Base-by-base conservation (phyloP, 2,329 filamentous ascomycete species). In the Clonostachys sp. region DNA sequence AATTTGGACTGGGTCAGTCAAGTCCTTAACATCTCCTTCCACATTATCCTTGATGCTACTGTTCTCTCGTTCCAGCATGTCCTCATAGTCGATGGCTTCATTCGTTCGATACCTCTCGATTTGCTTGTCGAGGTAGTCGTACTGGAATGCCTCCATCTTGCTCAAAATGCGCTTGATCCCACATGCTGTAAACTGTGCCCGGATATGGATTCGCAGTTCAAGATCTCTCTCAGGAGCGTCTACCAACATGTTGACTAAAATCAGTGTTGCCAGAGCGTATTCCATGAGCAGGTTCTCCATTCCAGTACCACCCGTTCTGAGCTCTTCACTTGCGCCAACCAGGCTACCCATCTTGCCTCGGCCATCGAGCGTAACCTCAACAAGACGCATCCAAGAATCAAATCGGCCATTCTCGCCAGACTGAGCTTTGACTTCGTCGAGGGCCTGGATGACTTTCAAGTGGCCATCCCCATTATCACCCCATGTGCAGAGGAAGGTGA, bases 201-300 rank as follows among this genome's bases (percentile, higher is more conserved):
- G 83, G 61, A 97, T 91, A 68, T 97, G 94, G 64, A 95, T 89
- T 62, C 94, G 84, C 53, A 97, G 74, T 68, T 96, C 89, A 55
- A 99, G 73, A 61, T 99, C 94, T 57, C 83, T 81, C 61, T 95
- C 88, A 0, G 91, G 87, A 4, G 91, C 89, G 67, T 97, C 94
- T 51, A 99, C 84, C 57, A 97, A 81, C 86, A 95, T 95, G 71
- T 97, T 99, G 75, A 97, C 83, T 61, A 99, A 78, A 63, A 97
- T 91, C 60, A 99, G 80, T 3, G 91, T 95, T 34, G 92, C 89
- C 44, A 97, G 89, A 38, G 91, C 92, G 62, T 99, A 99, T 77
- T 99, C 94, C 94, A 99, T 97, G 46, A 99, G 79, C 60, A 96
- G 75, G 67, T 97, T 97, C 78, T 99, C 94, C 86, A 97, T 96